These are phyloP conservation scores for Staphylotrichum tortipilum DNA, from an alignment of 495 filamentous ascomycete species.

Conservation along the genomic window DNA sequence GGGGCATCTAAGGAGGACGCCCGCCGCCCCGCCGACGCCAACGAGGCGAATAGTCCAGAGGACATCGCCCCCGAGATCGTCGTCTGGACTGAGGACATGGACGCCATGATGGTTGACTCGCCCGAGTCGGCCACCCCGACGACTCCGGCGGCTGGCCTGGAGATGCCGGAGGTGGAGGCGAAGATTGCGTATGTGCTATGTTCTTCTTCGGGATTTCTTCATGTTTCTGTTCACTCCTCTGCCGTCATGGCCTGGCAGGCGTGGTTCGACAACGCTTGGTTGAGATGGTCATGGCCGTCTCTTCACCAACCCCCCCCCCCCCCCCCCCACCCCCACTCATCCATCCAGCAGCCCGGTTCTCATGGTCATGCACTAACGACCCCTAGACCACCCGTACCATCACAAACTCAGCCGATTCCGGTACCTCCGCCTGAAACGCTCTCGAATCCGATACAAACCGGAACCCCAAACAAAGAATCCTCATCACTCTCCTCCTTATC, in stretches of 20 bases:
- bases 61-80: constrained; percentile 31
- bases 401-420: neutral
- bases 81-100: constrained; percentile 31
- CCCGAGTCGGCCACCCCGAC: constrained; percentile 5
- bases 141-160: too few species aligned
- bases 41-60: constrained; percentile 9
- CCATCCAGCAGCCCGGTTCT: neutral
- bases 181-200: constrained; percentile 1
- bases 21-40: too few species aligned
- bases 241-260: neutral
- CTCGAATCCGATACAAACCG: neutral
- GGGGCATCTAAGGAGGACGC: too few species aligned
- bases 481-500: constrained; percentile 15
- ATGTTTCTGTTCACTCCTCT: neutral
- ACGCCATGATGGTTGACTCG: constrained; percentile 17
- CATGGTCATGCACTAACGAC: neutral
- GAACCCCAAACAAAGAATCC: neutral
- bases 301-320: neutral
- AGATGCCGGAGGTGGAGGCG: neutral
- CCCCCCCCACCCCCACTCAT: neutral
- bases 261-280: too few species aligned
- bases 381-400: neutral
- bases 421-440: neutral
- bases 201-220: too few species aligned
- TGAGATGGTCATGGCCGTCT: too few species aligned